A percentile compares a stretch with the other conserved stretches of the same genome.
These are phyloP conservation scores for Fusarium robinianum DNA, from an alignment of 2,329 filamentous ascomycete genomes.

Conservation along the genomic window DNA sequence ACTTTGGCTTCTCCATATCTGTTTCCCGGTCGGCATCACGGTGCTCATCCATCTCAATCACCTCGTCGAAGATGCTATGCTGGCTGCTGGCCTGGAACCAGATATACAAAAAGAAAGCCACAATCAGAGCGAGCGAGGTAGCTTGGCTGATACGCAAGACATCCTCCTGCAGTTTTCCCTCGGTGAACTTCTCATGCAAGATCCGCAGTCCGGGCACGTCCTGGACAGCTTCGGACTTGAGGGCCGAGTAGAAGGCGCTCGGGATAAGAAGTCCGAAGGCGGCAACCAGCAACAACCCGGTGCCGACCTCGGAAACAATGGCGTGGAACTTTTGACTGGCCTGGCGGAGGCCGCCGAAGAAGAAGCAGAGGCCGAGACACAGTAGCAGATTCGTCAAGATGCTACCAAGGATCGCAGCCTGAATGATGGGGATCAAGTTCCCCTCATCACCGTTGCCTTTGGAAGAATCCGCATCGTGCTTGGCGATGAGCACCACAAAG, in stretches of 20 bases:
- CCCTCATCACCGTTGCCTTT: conserved; percentile 39
- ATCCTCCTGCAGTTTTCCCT: conserved; percentile 48
- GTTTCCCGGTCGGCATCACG: conserved; percentile 61
- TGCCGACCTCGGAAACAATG: conserved; percentile 70
- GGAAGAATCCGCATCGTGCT: conserved; percentile 28
- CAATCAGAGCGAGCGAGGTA: conserved; percentile 63
- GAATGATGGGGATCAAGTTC: conserved; percentile 61
- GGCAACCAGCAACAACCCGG: conserved; percentile 66
- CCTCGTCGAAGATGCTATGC: conserved; percentile 64
- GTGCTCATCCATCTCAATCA: conserved; percentile 55
- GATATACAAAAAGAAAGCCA: conserved; percentile 61
- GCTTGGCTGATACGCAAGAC: conserved; percentile 64
- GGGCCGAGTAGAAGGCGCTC: conserved; percentile 44
- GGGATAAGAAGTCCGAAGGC: conserved; percentile 44
- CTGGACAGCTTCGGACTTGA: conserved; percentile 37
- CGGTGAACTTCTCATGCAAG: conserved; percentile 38
- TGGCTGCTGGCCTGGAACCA: conserved; percentile 68
- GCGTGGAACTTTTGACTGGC: conserved; percentile 66
- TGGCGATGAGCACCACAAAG: conserved; percentile 64
- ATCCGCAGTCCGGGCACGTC: conserved; percentile 28
- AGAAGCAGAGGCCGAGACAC: conserved; percentile 70
- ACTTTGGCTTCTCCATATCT: conserved; percentile 63
- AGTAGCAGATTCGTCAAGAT: conserved; percentile 70
- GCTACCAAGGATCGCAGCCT: conserved; percentile 70
- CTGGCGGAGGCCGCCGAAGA: conserved; percentile 64